phyloP scores from a whole-genome alignment of 106 monocot species.

The Cymbidium sinense region DNA sequence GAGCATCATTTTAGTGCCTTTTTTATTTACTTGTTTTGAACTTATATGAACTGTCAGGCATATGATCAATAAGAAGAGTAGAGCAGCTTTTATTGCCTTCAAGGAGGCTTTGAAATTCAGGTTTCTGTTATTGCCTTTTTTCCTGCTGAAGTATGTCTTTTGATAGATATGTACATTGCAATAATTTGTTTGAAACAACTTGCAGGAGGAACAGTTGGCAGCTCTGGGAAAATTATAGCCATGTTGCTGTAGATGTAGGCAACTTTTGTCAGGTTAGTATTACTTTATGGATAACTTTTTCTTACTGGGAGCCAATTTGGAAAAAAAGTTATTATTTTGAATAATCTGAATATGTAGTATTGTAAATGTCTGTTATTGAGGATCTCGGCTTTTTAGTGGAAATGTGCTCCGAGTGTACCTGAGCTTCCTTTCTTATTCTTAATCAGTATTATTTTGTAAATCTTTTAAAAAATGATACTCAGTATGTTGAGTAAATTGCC shows the following conservation, averaged over 20 bases:
- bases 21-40: neutral
- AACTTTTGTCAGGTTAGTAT: constrained; percentile 51
- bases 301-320: neutral
- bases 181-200: neutral
- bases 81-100: constrained; percentile 70
- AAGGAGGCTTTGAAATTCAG: constrained; percentile 94
- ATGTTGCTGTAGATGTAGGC: constrained; percentile 74
- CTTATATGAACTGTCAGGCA: constrained; percentile 43
- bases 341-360: neutral
- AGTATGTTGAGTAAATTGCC: no score
- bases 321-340: neutral
- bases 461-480: no score
- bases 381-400: neutral
- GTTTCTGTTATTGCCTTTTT: constrained; percentile 16
- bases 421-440: no score
- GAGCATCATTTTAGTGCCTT: neutral
- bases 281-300: neutral
- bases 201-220: constrained; percentile 91
- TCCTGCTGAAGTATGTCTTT: neutral
- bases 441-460: no score
- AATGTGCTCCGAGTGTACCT: no score
- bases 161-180: neutral
- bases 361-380: neutral
- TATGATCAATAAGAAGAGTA: constrained; percentile 67
- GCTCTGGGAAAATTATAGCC: constrained; percentile 92